Evolutionary conservation across 306 rosid genomes (phyloP).

Genomic region (Citrullus amarus): DNA sequence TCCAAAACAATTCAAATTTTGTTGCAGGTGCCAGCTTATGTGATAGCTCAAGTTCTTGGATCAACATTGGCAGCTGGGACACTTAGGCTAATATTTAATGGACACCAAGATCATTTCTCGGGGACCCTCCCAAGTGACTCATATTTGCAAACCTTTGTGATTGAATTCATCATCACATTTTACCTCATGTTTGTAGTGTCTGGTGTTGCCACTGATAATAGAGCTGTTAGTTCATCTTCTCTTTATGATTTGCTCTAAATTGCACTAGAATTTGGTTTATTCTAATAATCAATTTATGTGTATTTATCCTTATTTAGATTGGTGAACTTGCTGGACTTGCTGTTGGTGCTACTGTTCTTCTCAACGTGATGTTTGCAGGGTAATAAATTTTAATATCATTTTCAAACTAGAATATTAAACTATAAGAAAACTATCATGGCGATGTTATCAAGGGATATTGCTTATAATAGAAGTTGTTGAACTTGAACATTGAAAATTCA

Average conservation of each 20-base stretch:
- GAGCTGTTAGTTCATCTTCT: constrained; percentile 38
- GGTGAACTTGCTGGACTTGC: constrained; percentile 92
- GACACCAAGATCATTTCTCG: constrained; percentile 26
- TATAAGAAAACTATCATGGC: not conserved
- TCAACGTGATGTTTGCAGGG: constrained; percentile 75
- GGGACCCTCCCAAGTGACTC: constrained; percentile 56
- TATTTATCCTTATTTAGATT: constrained; percentile 24
- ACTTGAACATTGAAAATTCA: not conserved
- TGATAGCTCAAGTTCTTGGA: constrained; percentile 52
- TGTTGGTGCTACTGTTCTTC: constrained; percentile 59
- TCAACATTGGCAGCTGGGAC: constrained; percentile 71
- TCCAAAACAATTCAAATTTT: not conserved
- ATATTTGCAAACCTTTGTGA: constrained; percentile 44
- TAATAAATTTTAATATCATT: constrained; percentile 8
- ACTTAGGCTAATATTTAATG: constrained; percentile 42
- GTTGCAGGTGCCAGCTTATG: constrained; percentile 56
- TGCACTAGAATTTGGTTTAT: not conserved
- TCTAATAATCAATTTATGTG: not conserved
- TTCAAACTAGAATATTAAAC: not conserved
- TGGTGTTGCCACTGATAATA: constrained; percentile 69
- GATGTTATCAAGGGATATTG: not conserved
- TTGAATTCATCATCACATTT: constrained; percentile 77
- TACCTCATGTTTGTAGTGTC: constrained; percentile 68
- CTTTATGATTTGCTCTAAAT: not conserved
- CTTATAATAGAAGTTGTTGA: not conserved